Evolutionary conservation across 176 grass and related monocot genomes (phyloP).

Genomic region (Eremochloa ophiuroides): DNA sequence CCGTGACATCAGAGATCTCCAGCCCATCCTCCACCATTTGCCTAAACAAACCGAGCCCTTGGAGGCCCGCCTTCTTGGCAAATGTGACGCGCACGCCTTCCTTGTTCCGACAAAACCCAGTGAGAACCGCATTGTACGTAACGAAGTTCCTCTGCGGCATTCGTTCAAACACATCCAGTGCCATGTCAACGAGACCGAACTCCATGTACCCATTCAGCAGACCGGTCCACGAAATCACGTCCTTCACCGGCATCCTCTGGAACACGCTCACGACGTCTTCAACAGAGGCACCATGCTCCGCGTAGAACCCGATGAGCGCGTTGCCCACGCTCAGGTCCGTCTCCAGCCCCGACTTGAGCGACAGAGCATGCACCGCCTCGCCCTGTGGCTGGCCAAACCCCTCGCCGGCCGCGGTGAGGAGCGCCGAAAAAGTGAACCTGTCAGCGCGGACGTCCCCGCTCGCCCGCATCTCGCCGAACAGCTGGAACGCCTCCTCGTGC

Average conservation of each 20-base stretch:
- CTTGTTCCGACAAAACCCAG: constrained; percentile 58
- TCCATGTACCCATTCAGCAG: constrained; percentile 66
- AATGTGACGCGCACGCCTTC: constrained; percentile 46
- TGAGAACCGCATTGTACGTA: constrained; percentile 57
- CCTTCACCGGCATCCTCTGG: constrained; percentile 52
- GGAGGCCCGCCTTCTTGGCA: constrained; percentile 40
- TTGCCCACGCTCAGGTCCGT: constrained; percentile 57
- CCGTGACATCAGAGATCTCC: constrained; percentile 58
- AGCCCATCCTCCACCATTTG: constrained; percentile 40
- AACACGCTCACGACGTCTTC: constrained; percentile 42
- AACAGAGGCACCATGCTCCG: constrained; percentile 27
- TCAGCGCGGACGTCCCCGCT: constrained; percentile 24
- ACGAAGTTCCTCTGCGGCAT: constrained; percentile 66
- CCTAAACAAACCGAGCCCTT: constrained; percentile 41
- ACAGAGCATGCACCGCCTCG: constrained; percentile 49
- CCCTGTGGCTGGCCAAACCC: constrained; percentile 22
- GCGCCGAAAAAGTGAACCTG: constrained; percentile 48
- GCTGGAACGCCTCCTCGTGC: constrained; percentile 57
- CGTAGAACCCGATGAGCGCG: constrained; percentile 55
- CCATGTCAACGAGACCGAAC: constrained; percentile 55
- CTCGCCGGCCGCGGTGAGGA: constrained; percentile 41
- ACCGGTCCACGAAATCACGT: constrained; percentile 64
- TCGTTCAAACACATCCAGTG: constrained; percentile 50
- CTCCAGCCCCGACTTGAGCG: constrained; percentile 63
- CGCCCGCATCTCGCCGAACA: constrained; percentile 47